phyloP scores from a whole-genome alignment of 768 basidiomycete species.

The Cystobasidium tubakii region DNA sequence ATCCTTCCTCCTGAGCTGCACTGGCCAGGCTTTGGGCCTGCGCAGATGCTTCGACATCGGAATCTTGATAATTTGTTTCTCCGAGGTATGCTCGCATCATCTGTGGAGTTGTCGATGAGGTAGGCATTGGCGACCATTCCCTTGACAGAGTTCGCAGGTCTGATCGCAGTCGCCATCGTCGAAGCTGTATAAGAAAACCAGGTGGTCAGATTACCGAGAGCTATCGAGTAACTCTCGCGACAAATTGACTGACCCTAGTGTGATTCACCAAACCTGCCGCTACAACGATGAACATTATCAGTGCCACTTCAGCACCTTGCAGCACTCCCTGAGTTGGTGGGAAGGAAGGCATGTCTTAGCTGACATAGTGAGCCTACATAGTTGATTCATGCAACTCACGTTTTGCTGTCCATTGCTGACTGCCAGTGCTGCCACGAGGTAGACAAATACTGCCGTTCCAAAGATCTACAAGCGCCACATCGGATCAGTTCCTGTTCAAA shows the following conservation, averaged over 20 bases:
- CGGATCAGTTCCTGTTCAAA: not conserved
- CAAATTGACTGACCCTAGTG: slow-evolving; percentile 14
- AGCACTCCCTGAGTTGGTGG: not conserved
- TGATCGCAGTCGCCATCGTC: slow-evolving; percentile 15
- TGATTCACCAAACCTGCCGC: slow-evolving; percentile 18
- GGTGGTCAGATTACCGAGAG: too few relatives aligned
- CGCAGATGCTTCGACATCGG: not conserved
- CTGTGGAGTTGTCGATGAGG: not conserved
- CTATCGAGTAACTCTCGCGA: too few relatives aligned
- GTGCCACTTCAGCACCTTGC: slow-evolving; percentile 25
- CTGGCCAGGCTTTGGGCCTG: not conserved
- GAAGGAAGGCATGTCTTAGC: not conserved
- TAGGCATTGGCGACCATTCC: slow-evolving; percentile 29
- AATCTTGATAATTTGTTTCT: not conserved
- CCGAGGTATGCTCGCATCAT: not conserved
- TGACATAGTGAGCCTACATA: too few relatives aligned
- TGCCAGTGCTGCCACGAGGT: slow-evolving; percentile 11
- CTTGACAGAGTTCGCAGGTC: slow-evolving; percentile 1
- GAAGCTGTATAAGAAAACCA: too few relatives aligned
- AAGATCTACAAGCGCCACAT: not conserved
- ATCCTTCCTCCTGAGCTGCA: slow-evolving; percentile 10
- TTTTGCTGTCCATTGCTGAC: slow-evolving; percentile 1
- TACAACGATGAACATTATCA: slow-evolving; percentile 19
- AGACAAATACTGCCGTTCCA: not conserved
- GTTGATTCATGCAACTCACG: not conserved